Conservation (phyloP, 169 alveolate genomes). For the Plasmodium vivax region DNA sequence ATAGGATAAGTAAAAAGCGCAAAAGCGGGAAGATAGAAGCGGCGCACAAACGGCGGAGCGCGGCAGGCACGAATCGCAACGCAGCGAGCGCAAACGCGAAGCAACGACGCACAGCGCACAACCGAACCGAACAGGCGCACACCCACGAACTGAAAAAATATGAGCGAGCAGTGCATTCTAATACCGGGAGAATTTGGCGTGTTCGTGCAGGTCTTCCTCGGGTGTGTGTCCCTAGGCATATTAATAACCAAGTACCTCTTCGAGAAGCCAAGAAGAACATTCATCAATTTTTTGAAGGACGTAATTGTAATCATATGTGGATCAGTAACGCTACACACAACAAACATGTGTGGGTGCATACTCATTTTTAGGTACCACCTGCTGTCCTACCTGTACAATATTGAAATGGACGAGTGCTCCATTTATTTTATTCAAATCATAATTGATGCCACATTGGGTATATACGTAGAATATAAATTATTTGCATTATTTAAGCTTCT, state of each 20-base stretch:
- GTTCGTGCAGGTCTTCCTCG: slow-evolving; percentile 79
- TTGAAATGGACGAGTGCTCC: slow-evolving; percentile 82
- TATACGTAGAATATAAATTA: slow-evolving; percentile 78
- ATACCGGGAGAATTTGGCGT: slow-evolving; percentile 86
- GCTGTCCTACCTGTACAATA: not conserved
- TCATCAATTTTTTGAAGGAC: slow-evolving; percentile 78
- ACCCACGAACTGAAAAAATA: not conserved
- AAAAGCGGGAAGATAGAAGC: not conserved
- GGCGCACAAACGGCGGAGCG: not conserved
- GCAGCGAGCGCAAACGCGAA: not conserved
- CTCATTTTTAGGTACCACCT: slow-evolving; percentile 67
- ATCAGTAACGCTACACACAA: slow-evolving; percentile 78
- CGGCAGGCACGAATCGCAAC: not conserved
- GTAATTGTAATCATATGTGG: slow-evolving; percentile 82
- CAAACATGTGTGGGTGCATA: slow-evolving; percentile 81
- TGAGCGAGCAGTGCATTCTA: slow-evolving; percentile 76
- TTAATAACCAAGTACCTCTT: slow-evolving; percentile 78
- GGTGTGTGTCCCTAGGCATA: slow-evolving; percentile 76
- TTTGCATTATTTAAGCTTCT: slow-evolving; percentile 32
- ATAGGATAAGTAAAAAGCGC: not conserved
- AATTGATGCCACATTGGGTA: slow-evolving; percentile 83
- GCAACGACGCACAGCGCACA: not conserved
- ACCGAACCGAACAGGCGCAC: not conserved
- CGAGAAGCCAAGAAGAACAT: slow-evolving; percentile 81
- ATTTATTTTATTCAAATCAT: slow-evolving; percentile 82